Conservation (phyloP, 2,329 filamentous ascomycete genomes). For the Aspergillus novofumigatus region DNA sequence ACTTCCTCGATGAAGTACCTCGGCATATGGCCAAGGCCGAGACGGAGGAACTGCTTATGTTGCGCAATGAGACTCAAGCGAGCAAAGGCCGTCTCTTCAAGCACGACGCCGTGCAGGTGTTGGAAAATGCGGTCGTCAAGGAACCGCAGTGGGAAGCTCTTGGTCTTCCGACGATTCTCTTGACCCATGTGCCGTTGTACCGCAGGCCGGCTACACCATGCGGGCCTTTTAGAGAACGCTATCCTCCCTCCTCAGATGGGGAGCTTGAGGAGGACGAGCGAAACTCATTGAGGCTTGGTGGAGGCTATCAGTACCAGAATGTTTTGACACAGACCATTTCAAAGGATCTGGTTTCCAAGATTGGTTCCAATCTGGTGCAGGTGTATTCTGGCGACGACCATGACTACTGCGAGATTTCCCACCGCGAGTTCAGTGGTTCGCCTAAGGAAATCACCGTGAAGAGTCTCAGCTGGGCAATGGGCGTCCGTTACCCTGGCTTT, state of each 20-base stretch:
- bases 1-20: slow-evolving; percentile 69
- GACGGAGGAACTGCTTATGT: slow-evolving; percentile 62
- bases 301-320: slow-evolving; percentile 95
- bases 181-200: slow-evolving; percentile 88
- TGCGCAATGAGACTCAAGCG: slow-evolving; percentile 50
- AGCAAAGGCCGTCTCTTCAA: slow-evolving; percentile 52
- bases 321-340: slow-evolving; percentile 77
- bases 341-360: slow-evolving; percentile 66
- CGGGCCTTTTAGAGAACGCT: slow-evolving; percentile 79
- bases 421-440: slow-evolving; percentile 62
- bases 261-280: slow-evolving; percentile 57
- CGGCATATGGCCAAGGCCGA: slow-evolving; percentile 63
- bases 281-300: slow-evolving; percentile 72
- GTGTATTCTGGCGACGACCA: slow-evolving; percentile 97
- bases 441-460: slow-evolving; percentile 89
- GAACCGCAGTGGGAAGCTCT: slow-evolving; percentile 20
- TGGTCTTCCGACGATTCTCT: slow-evolving; percentile 79
- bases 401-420: slow-evolving; percentile 90
- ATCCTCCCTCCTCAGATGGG: slow-evolving; percentile 65
- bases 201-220: slow-evolving; percentile 79
- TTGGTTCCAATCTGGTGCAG: slow-evolving; percentile 72
- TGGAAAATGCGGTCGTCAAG: slow-evolving; percentile 36
- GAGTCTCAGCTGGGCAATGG: slow-evolving; percentile 94
- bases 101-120: slow-evolving; percentile 58
- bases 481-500: slow-evolving; percentile 81